Conservation (phyloP, 805 yeast genomes). For the Brettanomyces naardenensis region DNA sequence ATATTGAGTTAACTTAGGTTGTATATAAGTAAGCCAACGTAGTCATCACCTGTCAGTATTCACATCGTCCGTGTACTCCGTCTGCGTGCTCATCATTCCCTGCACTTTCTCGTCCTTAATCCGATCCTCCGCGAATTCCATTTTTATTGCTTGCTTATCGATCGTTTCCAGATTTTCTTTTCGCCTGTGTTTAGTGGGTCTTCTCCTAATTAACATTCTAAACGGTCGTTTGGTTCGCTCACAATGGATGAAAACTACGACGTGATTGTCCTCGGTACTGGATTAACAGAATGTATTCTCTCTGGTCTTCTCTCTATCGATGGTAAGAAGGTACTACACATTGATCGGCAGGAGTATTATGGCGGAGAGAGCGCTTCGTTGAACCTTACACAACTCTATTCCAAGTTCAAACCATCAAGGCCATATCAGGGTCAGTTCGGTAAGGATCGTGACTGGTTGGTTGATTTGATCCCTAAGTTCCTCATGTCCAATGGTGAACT, state of each 20-base stretch:
- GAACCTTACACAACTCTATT: conserved; percentile 62
- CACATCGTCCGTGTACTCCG: too few species aligned
- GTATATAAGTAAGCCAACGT: too few species aligned
- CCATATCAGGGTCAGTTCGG: conserved; percentile 68
- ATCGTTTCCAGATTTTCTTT: too few species aligned
- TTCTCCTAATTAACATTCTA: too few species aligned
- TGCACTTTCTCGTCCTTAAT: too few species aligned
- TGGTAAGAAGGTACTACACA: conserved; percentile 94
- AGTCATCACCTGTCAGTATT: too few species aligned
- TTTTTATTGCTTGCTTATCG: too few species aligned
- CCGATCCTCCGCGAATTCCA: too few species aligned
- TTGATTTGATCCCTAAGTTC: conserved; percentile 93
- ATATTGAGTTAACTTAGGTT: too few species aligned
- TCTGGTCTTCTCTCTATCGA: conserved; percentile 95
- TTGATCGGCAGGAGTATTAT: conserved; percentile 92
- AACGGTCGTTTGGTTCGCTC: too few species aligned
- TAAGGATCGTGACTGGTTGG: conserved; percentile 95
- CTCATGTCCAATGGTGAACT: conserved; percentile 97
- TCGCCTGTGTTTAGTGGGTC: too few species aligned
- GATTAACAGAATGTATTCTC: conserved; percentile 93
- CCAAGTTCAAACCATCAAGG: conserved; percentile 79
- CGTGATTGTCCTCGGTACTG: conserved; percentile 89
- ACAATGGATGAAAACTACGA: conserved; percentile 93
- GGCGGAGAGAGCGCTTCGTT: conserved; percentile 91
- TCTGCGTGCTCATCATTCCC: too few species aligned